Evolutionary conservation across 495 filamentous ascomycete genomes (phyloP).

Genomic region (Parathielavia appendiculata): DNA sequence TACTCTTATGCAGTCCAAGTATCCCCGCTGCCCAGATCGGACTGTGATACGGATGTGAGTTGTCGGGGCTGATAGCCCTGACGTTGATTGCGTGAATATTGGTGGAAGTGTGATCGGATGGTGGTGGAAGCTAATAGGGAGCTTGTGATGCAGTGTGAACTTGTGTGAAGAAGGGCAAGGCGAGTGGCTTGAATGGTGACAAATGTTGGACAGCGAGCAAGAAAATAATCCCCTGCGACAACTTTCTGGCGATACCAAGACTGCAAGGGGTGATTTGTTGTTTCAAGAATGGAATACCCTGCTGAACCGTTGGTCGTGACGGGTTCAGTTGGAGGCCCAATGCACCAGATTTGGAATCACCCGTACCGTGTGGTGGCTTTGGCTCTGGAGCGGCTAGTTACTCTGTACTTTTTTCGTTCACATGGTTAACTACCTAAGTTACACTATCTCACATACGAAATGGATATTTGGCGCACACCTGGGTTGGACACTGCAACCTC

Average conservation of each 20-base stretch:
- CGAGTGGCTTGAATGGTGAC: neutral
- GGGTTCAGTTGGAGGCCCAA: neutral
- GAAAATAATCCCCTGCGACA: too few relatives aligned
- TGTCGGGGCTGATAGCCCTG: neutral
- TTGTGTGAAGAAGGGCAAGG: neutral
- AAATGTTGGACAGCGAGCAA: neutral
- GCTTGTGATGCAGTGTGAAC: neutral
- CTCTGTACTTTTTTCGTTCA: too few relatives aligned
- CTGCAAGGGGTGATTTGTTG: conserved; percentile 3
- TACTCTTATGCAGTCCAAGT: neutral
- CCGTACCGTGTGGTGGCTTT: neutral
- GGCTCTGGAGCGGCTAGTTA: neutral
- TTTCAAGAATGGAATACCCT: neutral
- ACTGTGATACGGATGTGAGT: conserved; percentile 2
- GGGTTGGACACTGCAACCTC: too few relatives aligned
- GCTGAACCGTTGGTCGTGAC: neutral
- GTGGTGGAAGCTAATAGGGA: neutral
- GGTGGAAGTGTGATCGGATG: neutral
- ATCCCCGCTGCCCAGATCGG: neutral
- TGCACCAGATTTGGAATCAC: neutral
- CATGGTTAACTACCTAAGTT: too few relatives aligned
- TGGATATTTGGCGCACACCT: too few relatives aligned
- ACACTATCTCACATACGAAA: too few relatives aligned
- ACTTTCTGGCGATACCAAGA: neutral
- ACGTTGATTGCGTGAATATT: neutral